Conservation (phyloP, 257 asterid genomes). For the Rubia yunnanensis region DNA sequence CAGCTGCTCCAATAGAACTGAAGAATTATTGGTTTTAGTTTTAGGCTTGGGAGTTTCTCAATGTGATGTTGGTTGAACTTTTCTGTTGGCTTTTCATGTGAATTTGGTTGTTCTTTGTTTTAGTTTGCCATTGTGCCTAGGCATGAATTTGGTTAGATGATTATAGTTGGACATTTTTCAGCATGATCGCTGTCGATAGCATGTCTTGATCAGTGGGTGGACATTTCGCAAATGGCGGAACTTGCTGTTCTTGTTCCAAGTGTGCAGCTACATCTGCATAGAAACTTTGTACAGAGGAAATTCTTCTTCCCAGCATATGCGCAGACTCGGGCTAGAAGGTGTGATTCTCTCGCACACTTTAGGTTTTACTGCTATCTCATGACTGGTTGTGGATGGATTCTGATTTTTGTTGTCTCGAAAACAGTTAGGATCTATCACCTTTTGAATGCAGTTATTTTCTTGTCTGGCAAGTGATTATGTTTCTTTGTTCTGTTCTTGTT, state of each 20-base stretch:
- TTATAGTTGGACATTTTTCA: slow-evolving; percentile 15
- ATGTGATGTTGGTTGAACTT: background rate
- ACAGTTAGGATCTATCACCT: background rate
- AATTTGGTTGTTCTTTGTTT: background rate
- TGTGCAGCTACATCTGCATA: slow-evolving; percentile 39
- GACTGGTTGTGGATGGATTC: background rate
- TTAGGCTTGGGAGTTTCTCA: background rate
- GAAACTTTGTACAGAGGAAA: slow-evolving; percentile 26
- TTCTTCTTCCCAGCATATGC: slow-evolving; percentile 22
- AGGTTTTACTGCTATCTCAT: background rate
- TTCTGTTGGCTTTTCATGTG: background rate
- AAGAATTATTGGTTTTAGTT: background rate
- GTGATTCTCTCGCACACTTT: background rate
- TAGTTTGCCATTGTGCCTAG: background rate
- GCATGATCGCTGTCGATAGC: slow-evolving; percentile 19
- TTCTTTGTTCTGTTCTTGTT: background rate
- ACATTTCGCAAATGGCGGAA: slow-evolving; percentile 42
- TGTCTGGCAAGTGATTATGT: too few relatives aligned
- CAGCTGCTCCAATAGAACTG: background rate
- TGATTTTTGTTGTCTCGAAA: background rate
- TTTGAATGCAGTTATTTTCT: background rate
- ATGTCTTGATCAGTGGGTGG: slow-evolving; percentile 29
- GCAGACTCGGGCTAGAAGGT: slow-evolving; percentile 38
- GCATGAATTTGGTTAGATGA: background rate
- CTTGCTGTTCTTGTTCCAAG: slow-evolving; percentile 34